Evolutionary conservation across 1,139 yeast species (phyloP).

Genomic region (Magnusiomyces clavatus): DNA sequence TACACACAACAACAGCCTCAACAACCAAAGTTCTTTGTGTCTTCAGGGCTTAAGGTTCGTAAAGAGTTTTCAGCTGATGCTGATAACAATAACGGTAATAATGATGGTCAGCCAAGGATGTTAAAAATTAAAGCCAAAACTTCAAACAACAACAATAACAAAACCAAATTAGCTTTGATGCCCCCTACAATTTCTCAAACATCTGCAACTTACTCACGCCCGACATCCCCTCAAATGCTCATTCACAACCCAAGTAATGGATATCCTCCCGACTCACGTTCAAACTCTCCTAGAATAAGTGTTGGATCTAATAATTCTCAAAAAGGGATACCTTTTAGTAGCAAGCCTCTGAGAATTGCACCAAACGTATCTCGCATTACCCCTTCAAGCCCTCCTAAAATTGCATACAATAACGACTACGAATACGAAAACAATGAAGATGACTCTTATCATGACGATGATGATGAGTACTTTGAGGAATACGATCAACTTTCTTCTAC

Average conservation of each 20-base stretch:
- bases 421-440: conserved; percentile 3
- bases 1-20: conserved; percentile 2
- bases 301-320: too few relatives aligned
- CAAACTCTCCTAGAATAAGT: too few relatives aligned
- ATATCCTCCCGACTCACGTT: too few relatives aligned
- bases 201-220: neutral
- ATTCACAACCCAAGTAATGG: too few relatives aligned
- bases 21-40: conserved; percentile 11
- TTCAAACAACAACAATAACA: neutral
- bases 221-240: too few relatives aligned
- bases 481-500: neutral
- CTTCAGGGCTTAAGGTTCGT: conserved; percentile 12
- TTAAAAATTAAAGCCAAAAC: neutral
- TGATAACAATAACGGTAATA: neutral
- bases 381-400: too few relatives aligned
- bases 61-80: conserved; percentile 6
- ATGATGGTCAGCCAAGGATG: neutral
- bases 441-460: neutral
- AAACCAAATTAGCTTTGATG: neutral
- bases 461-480: conserved; percentile 1
- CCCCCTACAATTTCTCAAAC: neutral
- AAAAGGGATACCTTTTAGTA: too few relatives aligned
- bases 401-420: conserved; percentile 2
- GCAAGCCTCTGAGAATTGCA: too few relatives aligned
- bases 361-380: too few relatives aligned